Conservation (phyloP, 345 rosid species). For the Lepidium aucheri region DNA sequence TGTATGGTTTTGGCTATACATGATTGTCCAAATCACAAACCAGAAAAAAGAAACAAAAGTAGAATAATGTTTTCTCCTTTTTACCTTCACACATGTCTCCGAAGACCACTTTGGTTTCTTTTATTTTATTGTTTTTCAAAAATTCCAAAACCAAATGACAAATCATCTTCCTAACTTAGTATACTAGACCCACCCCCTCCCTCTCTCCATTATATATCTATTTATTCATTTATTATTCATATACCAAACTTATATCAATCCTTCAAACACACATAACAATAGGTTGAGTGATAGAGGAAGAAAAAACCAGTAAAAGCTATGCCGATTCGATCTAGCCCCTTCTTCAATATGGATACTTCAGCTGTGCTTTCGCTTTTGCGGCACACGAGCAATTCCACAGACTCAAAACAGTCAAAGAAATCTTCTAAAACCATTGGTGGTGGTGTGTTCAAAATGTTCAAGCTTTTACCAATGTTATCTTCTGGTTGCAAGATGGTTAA, state of each 20-base stretch:
- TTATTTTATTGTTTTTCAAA: slow-evolving; percentile 8
- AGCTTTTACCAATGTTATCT: slow-evolving; percentile 87
- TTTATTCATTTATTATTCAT: neutral
- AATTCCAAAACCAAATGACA: slow-evolving; percentile 40
- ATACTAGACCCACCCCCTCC: neutral
- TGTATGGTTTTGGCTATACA: neutral
- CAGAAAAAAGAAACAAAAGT: slow-evolving; percentile 3
- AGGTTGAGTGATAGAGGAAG: neutral
- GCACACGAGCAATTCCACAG: slow-evolving; percentile 27
- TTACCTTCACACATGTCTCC: slow-evolving; percentile 8
- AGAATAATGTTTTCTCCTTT: slow-evolving; percentile 16
- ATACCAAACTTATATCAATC: slow-evolving; percentile 9
- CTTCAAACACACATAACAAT: neutral
- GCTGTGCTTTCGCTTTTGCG: slow-evolving; percentile 66
- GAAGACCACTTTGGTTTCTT: slow-evolving; percentile 3
- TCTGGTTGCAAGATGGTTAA: slow-evolving; percentile 97
- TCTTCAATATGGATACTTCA: slow-evolving; percentile 63
- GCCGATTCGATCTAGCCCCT: slow-evolving; percentile 74
- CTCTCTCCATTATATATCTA: neutral
- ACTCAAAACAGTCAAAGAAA: slow-evolving; percentile 47
- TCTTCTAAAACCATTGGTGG: slow-evolving; percentile 31
- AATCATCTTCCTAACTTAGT: slow-evolving; percentile 40
- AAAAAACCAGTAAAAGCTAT: slow-evolving; percentile 36
- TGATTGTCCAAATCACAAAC: slow-evolving; percentile 14
- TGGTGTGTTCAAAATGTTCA: slow-evolving; percentile 70